A percentile compares a stretch with the other conserved stretches of the same genome.
These are phyloP conservation scores for Diphasiastrum complanatum DNA, from an alignment of 83 land plant species.

Conservation along the genomic window DNA sequence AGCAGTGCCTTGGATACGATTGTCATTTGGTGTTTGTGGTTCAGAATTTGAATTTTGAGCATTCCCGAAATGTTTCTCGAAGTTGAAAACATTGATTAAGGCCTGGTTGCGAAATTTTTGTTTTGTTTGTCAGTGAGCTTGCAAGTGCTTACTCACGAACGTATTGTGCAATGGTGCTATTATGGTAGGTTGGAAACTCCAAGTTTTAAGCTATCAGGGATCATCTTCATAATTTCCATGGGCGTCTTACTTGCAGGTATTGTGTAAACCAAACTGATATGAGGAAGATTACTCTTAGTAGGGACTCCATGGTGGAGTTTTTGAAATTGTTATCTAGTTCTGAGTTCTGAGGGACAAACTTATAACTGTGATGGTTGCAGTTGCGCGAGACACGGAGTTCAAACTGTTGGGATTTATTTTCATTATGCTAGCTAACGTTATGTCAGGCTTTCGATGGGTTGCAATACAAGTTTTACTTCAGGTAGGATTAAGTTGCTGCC, in stretches of 20 bases:
- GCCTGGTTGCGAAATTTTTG: too few species aligned
- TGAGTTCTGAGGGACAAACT: background rate
- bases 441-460: conserved; percentile 97
- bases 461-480: conserved; percentile 96
- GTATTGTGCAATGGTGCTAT: too few species aligned
- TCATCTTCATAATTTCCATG: conserved; percentile 69
- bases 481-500: too few species aligned
- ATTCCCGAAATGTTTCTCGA: background rate
- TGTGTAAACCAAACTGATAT: background rate
- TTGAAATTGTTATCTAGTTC: too few species aligned
- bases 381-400: conserved; percentile 88
- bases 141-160: too few species aligned
- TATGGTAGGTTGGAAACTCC: conserved; percentile 74
- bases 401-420: conserved; percentile 84
- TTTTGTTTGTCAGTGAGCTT: too few species aligned
- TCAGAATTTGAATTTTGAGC: too few species aligned
- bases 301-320: too few species aligned
- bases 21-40: too few species aligned
- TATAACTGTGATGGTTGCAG: conserved; percentile 32
- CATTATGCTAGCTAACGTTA: conserved; percentile 90
- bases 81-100: background rate
- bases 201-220: conserved; percentile 73
- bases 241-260: conserved; percentile 85
- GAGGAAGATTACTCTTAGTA: too few species aligned
- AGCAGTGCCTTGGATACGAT: too few species aligned